Evolutionary conservation across 352 stramenopile species (phyloP), one percentile per base, ranked within the genome.

Genomic region (Globisporangium orthogonon): DNA sequence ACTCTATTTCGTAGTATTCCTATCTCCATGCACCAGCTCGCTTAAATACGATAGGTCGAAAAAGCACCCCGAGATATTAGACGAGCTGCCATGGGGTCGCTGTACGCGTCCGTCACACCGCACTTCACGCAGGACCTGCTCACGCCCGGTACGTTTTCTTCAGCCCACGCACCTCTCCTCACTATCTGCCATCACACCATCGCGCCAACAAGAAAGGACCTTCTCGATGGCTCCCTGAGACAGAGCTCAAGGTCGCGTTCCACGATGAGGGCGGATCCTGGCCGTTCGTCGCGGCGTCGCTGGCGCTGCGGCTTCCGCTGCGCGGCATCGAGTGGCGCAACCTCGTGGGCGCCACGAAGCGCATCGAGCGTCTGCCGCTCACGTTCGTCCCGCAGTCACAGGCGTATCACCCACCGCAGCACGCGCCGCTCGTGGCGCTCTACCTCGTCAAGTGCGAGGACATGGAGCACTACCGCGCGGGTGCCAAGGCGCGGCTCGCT

Each of bases 381-480:
- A 67, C 79, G 10, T 85, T 74, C 46, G 54, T 95, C 7, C 47
- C 53, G 23, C 52, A 65, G 47, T 59, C 58, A 33, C 56, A 57
- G 54, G 48, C 13, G 9, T 6, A 3, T 3, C 44, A 23, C 7
- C n/a, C 15, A 18, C 18, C 18, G 44, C 71, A 46, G 37, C 52
- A 64, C 23, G 23, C 23, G 54, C 73, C 80, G 52, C 63, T 88
- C 10, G 69, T 88, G 15, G 83, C 70, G 46, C 50, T 95, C 28
- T 95, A 91, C 56, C 59, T 95, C 43, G 79, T 91, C 39, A 91
- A 90, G 62, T 95, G 85, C 61, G 85, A 95, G 57, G 83, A 95
- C 61, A 69, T 87, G 49, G 81, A 92, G 30, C 65, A 59, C 30
- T 95, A 95, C 66, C 83, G 82, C 29, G 60, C 49, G 10, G 63